Conservation (phyloP, 768 basidiomycete genomes). For the Chalciporus piperatus region DNA sequence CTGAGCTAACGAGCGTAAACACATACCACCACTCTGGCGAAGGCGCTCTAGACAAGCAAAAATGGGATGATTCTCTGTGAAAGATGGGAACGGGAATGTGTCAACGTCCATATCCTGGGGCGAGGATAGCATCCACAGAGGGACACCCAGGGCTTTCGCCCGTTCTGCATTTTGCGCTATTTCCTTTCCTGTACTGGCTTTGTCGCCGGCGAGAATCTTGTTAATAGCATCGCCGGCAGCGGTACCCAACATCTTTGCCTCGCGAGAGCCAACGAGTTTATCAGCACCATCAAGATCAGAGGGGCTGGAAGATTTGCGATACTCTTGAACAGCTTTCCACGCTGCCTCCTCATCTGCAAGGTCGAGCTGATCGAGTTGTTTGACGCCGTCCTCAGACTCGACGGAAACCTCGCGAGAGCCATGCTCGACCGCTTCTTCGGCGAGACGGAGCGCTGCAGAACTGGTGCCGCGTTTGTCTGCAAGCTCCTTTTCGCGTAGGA, state of each 20-base stretch:
- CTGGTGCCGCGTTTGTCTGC: slow-evolving; percentile 35
- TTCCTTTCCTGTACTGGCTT: slow-evolving; percentile 25
- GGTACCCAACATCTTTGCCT: slow-evolving; percentile 25
- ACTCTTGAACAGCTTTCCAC: slow-evolving; percentile 34
- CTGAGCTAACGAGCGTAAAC: neutral
- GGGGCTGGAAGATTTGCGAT: slow-evolving; percentile 17
- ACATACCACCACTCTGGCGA: slow-evolving; percentile 35
- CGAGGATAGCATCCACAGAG: slow-evolving; percentile 32
- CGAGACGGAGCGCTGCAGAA: slow-evolving; percentile 41
- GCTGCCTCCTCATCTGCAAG: slow-evolving; percentile 41
- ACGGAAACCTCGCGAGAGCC: slow-evolving; percentile 26
- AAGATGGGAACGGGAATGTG: slow-evolving; percentile 1
- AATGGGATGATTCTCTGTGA: slow-evolving; percentile 24
- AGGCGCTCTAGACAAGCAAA: slow-evolving; percentile 32
- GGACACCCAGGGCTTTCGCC: slow-evolving; percentile 20
- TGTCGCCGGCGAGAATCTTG: slow-evolving; percentile 44
- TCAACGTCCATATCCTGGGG: slow-evolving; percentile 22
- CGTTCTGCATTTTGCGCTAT: slow-evolving; percentile 26
- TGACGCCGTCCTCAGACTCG: slow-evolving; percentile 19
- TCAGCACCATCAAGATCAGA: slow-evolving; percentile 14
- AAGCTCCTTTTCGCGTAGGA: slow-evolving; percentile 51
- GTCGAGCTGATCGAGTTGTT: slow-evolving; percentile 6
- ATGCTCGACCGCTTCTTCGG: slow-evolving; percentile 40
- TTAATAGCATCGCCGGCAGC: slow-evolving; percentile 41
- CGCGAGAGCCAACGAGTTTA: slow-evolving; percentile 39